Conservation (phyloP, 2,329 filamentous ascomycete species). For the Fusarium pininemorale region DNA sequence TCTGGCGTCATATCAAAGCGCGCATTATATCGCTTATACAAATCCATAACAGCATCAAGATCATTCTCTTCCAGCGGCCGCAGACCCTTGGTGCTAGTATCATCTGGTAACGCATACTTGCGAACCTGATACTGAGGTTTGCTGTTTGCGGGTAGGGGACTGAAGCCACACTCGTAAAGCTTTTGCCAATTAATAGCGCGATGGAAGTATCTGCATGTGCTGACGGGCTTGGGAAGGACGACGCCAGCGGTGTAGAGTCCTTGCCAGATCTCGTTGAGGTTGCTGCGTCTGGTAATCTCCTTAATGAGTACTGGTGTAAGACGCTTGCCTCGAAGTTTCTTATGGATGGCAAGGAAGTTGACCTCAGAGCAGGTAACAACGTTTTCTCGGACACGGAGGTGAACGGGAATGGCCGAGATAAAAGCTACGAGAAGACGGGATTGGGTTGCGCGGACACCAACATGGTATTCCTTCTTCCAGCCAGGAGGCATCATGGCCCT, state of each 20-base stretch:
- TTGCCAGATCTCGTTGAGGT: constrained; percentile 87
- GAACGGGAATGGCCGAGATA: constrained; percentile 91
- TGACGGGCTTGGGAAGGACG: constrained; percentile 89
- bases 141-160: constrained; percentile 82
- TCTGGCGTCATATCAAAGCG: constrained; percentile 87
- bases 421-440: constrained; percentile 92
- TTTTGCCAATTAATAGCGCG: constrained; percentile 95
- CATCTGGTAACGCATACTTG: constrained; percentile 83
- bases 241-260: constrained; percentile 95
- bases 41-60: constrained; percentile 75
- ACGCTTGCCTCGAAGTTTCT: constrained; percentile 93
- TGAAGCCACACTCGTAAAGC: constrained; percentile 94
- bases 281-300: constrained; percentile 93
- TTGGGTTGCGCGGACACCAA: constrained; percentile 86
- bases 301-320: constrained; percentile 95
- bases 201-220: constrained; percentile 95
- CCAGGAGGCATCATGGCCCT: constrained; percentile 95
- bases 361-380: constrained; percentile 85
- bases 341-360: constrained; percentile 98
- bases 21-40: constrained; percentile 80
- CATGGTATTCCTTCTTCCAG: constrained; percentile 94
- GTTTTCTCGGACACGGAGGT: constrained; percentile 81
- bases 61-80: constrained; percentile 84
- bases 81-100: constrained; percentile 77
- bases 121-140: constrained; percentile 86